Percentiles rank a stretch among this genome's conserved stretches.
Evolutionary conservation across 768 basidiomycete species (phyloP).

Genomic region (Boletus pseudopeckii): DNA sequence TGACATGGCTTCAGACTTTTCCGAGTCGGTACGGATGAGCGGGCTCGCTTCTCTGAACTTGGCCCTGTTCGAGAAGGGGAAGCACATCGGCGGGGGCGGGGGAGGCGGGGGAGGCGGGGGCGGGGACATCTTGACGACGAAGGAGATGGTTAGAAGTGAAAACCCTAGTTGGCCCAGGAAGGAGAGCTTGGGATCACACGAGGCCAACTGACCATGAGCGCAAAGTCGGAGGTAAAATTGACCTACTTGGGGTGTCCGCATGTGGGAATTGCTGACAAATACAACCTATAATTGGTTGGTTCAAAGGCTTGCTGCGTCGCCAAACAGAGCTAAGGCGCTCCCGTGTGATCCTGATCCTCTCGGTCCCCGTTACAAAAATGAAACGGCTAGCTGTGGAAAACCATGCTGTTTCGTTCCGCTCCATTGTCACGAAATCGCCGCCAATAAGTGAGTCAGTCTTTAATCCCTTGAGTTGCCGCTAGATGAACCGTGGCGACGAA

Average conservation of each 20-base stretch:
- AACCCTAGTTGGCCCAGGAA: constrained; percentile 16
- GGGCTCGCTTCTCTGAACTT: constrained; percentile 30
- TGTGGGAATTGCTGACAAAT: constrained; percentile 28
- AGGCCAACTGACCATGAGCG: constrained; percentile 25
- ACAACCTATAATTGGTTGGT: constrained; percentile 10
- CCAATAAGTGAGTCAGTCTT: neutral
- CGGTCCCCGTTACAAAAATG: constrained; percentile 9
- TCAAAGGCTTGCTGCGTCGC: constrained; percentile 16
- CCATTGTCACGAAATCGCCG: constrained; percentile 4
- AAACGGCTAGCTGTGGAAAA: constrained; percentile 12
- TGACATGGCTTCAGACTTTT: constrained; percentile 47
- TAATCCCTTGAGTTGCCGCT: neutral
- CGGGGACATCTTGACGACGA: constrained; percentile 43
- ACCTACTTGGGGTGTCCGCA: neutral
- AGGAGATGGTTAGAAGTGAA: constrained; percentile 16
- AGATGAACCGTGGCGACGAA: neutral
- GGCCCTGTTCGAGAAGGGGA: constrained; percentile 45
- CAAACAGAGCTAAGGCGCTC: constrained; percentile 11
- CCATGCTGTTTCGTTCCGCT: constrained; percentile 14
- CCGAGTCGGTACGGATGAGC: constrained; percentile 33
- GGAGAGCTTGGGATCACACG: constrained; percentile 23
- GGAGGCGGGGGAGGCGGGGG: constrained; percentile 51
- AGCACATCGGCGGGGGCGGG: constrained; percentile 52
- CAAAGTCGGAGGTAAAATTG: constrained; percentile 25
- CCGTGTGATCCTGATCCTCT: constrained; percentile 24